Conservation (phyloP, 75 land plant genomes). For the Selaginella tamariscina region DNA sequence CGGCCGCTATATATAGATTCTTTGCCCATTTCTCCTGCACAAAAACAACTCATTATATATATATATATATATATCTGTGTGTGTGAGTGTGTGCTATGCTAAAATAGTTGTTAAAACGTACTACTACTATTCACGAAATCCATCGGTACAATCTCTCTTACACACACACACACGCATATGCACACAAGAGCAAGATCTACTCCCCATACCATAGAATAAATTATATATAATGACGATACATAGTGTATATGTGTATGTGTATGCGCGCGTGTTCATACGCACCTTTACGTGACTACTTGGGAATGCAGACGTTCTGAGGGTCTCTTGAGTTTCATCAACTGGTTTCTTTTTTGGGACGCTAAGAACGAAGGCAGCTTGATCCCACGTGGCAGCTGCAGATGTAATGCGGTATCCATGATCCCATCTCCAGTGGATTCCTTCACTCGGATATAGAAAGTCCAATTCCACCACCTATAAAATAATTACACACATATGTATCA, state of each 20-base stretch:
- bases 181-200: background rate
- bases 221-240: no score
- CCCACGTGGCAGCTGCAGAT: slow-evolving; percentile 58
- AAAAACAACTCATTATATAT: no score
- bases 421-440: slow-evolving; percentile 64
- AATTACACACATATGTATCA: background rate
- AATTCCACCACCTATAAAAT: slow-evolving; percentile 35
- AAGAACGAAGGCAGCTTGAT: slow-evolving; percentile 64
- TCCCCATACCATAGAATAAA: background rate
- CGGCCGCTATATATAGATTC: slow-evolving; percentile 48
- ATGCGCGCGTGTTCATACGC: no score
- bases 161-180: no score
- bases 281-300: slow-evolving; percentile 71
- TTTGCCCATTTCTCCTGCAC: slow-evolving; percentile 53
- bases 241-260: no score
- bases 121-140: background rate
- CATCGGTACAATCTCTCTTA: background rate
- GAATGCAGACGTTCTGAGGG: slow-evolving; percentile 60
- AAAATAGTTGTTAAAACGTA: background rate
- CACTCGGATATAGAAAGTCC: slow-evolving; percentile 64
- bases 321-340: slow-evolving; percentile 65
- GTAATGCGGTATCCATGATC: slow-evolving; percentile 64
- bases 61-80: no score
- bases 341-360: slow-evolving; percentile 47
- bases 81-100: no score